Conservation (phyloP, 1,284 basidiomycete species). For the Malassezia sympodialis region DNA sequence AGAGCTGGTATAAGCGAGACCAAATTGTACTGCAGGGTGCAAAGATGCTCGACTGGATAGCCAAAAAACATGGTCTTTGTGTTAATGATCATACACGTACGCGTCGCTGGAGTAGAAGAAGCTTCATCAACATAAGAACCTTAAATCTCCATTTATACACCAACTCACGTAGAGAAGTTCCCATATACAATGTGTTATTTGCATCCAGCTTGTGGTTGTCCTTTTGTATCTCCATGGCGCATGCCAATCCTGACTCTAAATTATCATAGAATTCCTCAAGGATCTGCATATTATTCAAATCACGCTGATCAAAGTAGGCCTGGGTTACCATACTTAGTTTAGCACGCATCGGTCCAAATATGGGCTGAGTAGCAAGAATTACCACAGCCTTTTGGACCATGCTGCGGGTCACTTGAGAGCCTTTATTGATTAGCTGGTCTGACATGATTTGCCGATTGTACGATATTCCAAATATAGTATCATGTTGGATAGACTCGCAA, state of each 20-base stretch:
- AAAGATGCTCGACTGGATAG: slow-evolving; percentile 88
- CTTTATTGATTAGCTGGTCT: slow-evolving; percentile 67
- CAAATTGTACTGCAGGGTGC: slow-evolving; percentile 93
- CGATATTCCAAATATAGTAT: slow-evolving; percentile 32
- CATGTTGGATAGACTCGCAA: slow-evolving; percentile 20
- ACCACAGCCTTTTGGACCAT: slow-evolving; percentile 98
- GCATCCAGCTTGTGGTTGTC: slow-evolving; percentile 19
- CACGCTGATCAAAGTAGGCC: slow-evolving; percentile 46
- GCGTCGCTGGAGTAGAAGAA: slow-evolving; percentile 67
- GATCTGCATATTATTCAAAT: slow-evolving; percentile 39
- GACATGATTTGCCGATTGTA: slow-evolving; percentile 87
- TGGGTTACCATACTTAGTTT: slow-evolving; percentile 87
- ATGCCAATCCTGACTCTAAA: slow-evolving; percentile 33
- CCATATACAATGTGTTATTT: slow-evolving; percentile 61
- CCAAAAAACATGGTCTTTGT: slow-evolving; percentile 87
- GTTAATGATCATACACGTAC: slow-evolving; percentile 2
- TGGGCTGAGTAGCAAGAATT: slow-evolving; percentile 61
- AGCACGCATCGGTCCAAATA: slow-evolving; percentile 56
- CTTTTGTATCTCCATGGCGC: slow-evolving; percentile 10
- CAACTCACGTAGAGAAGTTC: slow-evolving; percentile 80
- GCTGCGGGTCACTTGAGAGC: slow-evolving; percentile 79
- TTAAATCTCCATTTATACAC: slow-evolving; percentile 88
- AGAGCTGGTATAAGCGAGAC: slow-evolving; percentile 55
- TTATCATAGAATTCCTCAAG: slow-evolving; percentile 46
- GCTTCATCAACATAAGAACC: slow-evolving; percentile 85